Conservation (phyloP, 2,329 filamentous ascomycete genomes). For the Diaporthe sp. region DNA sequence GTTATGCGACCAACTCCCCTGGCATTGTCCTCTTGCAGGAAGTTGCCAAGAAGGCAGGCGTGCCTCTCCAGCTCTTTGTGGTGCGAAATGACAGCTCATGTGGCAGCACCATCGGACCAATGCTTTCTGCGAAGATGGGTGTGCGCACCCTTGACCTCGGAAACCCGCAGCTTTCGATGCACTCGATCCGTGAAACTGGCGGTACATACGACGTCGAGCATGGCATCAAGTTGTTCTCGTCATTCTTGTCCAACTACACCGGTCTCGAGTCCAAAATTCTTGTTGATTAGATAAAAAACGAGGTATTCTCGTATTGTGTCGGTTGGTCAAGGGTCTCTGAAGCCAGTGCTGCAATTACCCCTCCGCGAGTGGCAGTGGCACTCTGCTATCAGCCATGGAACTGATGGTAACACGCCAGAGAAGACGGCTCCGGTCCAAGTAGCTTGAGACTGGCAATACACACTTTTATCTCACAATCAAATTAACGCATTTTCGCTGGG, state of each 20-base stretch:
- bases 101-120: slow-evolving; percentile 97
- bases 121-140: slow-evolving; percentile 89
- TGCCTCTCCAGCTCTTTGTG: slow-evolving; percentile 95
- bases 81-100: slow-evolving; percentile 96
- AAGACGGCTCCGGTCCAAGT: background rate
- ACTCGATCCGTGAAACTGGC: slow-evolving; percentile 94
- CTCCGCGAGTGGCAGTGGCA: background rate
- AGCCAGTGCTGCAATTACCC: background rate
- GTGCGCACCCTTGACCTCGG: slow-evolving; percentile 92
- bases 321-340: background rate
- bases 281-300: slow-evolving; percentile 72
- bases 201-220: slow-evolving; percentile 90
- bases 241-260: slow-evolving; percentile 90
- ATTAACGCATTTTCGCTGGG: background rate
- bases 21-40: slow-evolving; percentile 95
- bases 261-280: slow-evolving; percentile 85
- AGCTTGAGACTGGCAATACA: background rate
- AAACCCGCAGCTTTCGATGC: slow-evolving; percentile 96
- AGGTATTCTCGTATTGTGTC: background rate
- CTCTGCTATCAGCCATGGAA: background rate
- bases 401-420: background rate
- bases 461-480: background rate
- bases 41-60: slow-evolving; percentile 79
- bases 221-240: slow-evolving; percentile 86
- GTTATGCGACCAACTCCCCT: slow-evolving; percentile 96